phyloP scores from a whole-genome alignment of 2,329 filamentous ascomycete genomes.

The Cladobotryum protrusum region DNA sequence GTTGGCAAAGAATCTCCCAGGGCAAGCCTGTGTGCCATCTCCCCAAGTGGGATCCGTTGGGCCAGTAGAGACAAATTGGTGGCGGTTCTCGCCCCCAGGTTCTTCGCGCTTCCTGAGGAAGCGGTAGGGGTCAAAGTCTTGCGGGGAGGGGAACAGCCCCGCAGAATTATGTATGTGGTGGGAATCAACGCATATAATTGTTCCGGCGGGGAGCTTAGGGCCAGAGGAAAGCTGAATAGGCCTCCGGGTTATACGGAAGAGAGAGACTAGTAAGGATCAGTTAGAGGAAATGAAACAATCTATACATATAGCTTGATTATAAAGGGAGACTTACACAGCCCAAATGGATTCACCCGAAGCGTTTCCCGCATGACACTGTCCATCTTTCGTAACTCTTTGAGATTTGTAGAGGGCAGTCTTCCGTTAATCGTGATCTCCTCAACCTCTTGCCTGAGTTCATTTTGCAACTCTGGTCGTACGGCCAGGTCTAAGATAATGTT shows the following conservation, averaged over 20 bases:
- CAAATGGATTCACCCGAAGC: no score
- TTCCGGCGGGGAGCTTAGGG: constrained; percentile 36
- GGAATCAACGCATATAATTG: constrained; percentile 24
- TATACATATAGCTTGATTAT: no score
- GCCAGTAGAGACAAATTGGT: constrained; percentile 44
- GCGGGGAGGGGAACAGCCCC: constrained; percentile 19
- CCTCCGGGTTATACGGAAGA: constrained; percentile 33
- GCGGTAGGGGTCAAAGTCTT: constrained; percentile 39
- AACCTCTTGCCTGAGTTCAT: no score
- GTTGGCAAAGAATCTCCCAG: constrained; percentile 47
- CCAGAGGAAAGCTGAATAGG: constrained; percentile 40
- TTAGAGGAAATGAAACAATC: no score
- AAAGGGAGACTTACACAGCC: no score
- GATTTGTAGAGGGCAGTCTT: background rate
- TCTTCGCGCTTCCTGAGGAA: constrained; percentile 35
- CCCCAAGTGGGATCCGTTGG: constrained; percentile 44
- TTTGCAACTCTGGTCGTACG: no score
- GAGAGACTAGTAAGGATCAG: no score
- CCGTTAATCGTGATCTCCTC: no score
- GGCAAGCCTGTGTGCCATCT: constrained; percentile 46
- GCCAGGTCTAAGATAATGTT: no score
- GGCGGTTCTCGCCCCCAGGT: constrained; percentile 21
- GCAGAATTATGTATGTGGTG: background rate
- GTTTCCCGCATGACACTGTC: constrained; percentile 44
- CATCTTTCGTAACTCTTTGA: constrained; percentile 33